phyloP scores from a whole-genome alignment of 192 early-diverging fungal genomes.

The Coemansia sp. region DNA sequence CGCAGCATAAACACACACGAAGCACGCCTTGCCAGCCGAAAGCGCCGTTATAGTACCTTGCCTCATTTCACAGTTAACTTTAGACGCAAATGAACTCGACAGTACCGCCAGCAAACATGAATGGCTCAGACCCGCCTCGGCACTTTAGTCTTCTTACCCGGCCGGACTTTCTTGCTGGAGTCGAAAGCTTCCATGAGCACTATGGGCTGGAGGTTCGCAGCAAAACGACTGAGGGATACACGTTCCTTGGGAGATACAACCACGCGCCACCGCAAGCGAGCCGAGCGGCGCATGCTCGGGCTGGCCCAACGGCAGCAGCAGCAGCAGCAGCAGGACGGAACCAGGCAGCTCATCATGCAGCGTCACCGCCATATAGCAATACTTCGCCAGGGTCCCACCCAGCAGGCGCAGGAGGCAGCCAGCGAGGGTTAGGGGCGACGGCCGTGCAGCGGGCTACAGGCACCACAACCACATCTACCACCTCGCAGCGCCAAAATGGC shows the following conservation, averaged over 20 bases:
- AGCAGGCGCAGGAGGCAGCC: not conserved
- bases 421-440: not conserved
- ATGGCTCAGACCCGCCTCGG: not conserved
- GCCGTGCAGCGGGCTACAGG: slow-evolving; percentile 4
- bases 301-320: not conserved
- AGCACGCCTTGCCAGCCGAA: not conserved
- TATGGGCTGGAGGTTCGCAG: slow-evolving; percentile 36
- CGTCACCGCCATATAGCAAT: not conserved
- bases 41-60: not conserved
- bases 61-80: not conserved
- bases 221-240: slow-evolving; percentile 39
- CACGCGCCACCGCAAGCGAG: not conserved
- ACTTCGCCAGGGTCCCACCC: slow-evolving; percentile 7
- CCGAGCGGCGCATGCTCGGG: no score
- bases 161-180: slow-evolving; percentile 32
- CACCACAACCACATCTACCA: not conserved
- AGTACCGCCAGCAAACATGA: slow-evolving; percentile 10
- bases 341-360: not conserved
- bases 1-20: not conserved
- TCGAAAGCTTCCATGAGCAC: slow-evolving; percentile 40
- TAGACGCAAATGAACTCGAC: slow-evolving; percentile 7
- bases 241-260: slow-evolving; percentile 39
- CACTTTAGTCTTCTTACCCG: slow-evolving; percentile 24
- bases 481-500: slow-evolving; percentile 4
- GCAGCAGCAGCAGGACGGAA: not conserved